phyloP scores from a whole-genome alignment of 75 land plant genomes.

The Picea sitchensis region DNA sequence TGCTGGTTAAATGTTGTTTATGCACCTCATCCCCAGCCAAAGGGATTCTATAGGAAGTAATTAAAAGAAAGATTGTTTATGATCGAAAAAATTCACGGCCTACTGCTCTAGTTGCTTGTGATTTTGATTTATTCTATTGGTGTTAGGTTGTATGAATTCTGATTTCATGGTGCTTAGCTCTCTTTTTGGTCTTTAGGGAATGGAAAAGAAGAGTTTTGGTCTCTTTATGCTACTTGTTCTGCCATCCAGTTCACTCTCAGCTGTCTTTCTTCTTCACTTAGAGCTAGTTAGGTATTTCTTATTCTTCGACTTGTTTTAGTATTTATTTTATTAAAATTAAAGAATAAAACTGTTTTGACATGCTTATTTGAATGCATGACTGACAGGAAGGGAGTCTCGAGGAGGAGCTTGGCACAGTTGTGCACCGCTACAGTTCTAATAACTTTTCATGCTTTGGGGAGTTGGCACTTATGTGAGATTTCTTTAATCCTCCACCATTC shows the following conservation, averaged over 20 bases:
- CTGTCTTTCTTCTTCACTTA: background rate
- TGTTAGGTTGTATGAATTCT: too few relatives aligned
- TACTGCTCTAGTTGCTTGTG: too few relatives aligned
- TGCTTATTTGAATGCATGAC: background rate
- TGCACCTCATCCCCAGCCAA: too few relatives aligned
- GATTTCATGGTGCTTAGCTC: too few relatives aligned
- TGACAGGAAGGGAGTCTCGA: conserved; percentile 45
- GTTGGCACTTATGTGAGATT: conserved; percentile 85
- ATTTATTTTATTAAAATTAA: too few relatives aligned
- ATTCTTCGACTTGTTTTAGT: background rate
- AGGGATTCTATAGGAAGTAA: too few relatives aligned
- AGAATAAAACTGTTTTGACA: background rate
- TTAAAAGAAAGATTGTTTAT: too few relatives aligned
- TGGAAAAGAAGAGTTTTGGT: background rate
- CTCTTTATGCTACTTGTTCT: background rate
- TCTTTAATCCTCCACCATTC: background rate
- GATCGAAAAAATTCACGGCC: too few relatives aligned
- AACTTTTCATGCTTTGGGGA: conserved; percentile 91
- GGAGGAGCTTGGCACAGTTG: conserved; percentile 61
- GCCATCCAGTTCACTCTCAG: background rate
- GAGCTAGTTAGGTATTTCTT: background rate
- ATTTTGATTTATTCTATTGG: too few relatives aligned
- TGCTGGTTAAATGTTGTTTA: too few relatives aligned
- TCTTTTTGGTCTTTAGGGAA: background rate
- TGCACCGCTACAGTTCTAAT: conserved; percentile 75